These are phyloP conservation scores for Alternaria burnsii DNA, from an alignment of 2,329 filamentous ascomycete genomes.

Conservation along the genomic window DNA sequence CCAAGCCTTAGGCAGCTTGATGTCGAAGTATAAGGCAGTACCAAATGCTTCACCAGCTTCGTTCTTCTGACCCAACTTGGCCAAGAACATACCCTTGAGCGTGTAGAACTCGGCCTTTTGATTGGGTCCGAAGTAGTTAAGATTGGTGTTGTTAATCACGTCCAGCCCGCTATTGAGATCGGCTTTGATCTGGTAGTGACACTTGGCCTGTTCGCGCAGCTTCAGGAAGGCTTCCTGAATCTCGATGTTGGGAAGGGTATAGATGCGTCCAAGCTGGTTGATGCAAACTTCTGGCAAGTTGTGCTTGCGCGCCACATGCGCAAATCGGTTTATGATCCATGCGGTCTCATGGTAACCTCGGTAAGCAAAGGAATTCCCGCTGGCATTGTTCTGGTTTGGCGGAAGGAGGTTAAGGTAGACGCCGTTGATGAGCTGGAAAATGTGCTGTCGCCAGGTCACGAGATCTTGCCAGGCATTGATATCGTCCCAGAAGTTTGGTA, in stretches of 20 bases:
- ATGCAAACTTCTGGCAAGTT: constrained; percentile 97
- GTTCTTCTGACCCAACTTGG: constrained; percentile 87
- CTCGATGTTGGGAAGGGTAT: constrained; percentile 98
- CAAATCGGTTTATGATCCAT: constrained; percentile 99
- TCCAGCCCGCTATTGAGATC: constrained; percentile 93
- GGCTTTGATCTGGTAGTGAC: constrained; percentile 94
- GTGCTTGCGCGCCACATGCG: constrained; percentile 96
- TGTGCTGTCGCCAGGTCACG: constrained; percentile 99
- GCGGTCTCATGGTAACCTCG: constrained; percentile 98
- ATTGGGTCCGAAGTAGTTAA: constrained; percentile 95
- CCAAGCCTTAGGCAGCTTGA: constrained; percentile 96
- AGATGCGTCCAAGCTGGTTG: constrained; percentile 94
- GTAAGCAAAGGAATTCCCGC: constrained; percentile 93
- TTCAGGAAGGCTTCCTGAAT: constrained; percentile 99
- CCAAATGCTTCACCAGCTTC: constrained; percentile 95
- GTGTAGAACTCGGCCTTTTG: constrained; percentile 99
- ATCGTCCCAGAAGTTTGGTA: constrained; percentile 99
- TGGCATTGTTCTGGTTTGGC: constrained; percentile 76
- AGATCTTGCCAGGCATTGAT: constrained; percentile 99
- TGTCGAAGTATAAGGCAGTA: constrained; percentile 93
- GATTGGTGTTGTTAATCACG: constrained; percentile 99
- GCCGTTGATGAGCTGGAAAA: constrained; percentile 95
- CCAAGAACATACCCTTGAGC: constrained; percentile 98
- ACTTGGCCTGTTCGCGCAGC: constrained; percentile 97
- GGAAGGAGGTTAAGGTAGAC: constrained; percentile 90